Percentiles rank a stretch among this genome's conserved stretches.
These are phyloP conservation scores for Alternaria brassicae DNA, from an alignment of 2,329 filamentous ascomycete genomes.

Conservation along the genomic window DNA sequence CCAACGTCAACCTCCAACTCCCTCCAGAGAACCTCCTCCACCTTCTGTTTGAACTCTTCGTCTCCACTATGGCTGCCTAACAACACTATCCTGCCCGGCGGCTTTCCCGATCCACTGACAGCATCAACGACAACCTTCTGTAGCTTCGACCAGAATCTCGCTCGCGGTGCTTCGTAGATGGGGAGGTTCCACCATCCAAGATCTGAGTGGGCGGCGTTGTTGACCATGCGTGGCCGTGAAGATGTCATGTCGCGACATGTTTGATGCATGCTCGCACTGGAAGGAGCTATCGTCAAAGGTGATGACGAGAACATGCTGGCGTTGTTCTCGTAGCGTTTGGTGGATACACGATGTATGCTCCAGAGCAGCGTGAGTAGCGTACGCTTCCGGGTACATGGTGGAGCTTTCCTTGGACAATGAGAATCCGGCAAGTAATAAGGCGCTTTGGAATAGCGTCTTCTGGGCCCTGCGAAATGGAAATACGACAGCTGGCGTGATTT, in stretches of 20 bases:
- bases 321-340: background rate
- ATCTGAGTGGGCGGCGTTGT: constrained; percentile 13
- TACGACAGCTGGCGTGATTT: constrained; percentile 21
- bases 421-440: constrained; percentile 25
- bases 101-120: constrained; percentile 10
- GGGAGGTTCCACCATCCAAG: constrained; percentile 41
- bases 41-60: constrained; percentile 30
- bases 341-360: constrained; percentile 1
- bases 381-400: constrained; percentile 22
- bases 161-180: constrained; percentile 27
- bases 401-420: constrained; percentile 7
- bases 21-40: constrained; percentile 31
- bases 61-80: constrained; percentile 32
- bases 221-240: constrained; percentile 13
- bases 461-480: constrained; percentile 23
- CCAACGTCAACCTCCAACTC: constrained; percentile 29
- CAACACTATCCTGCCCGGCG: constrained; percentile 33
- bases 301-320: constrained; percentile 32
- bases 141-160: constrained; percentile 33
- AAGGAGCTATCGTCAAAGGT: constrained; percentile 40
- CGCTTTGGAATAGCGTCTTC: constrained; percentile 25
- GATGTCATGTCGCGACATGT: constrained; percentile 11
- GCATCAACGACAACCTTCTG: constrained; percentile 30
- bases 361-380: constrained; percentile 7
- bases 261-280: constrained; percentile 25